Base-by-base conservation (phyloP, 106 monocot species). In the Acanthochlamys bracteata region DNA sequence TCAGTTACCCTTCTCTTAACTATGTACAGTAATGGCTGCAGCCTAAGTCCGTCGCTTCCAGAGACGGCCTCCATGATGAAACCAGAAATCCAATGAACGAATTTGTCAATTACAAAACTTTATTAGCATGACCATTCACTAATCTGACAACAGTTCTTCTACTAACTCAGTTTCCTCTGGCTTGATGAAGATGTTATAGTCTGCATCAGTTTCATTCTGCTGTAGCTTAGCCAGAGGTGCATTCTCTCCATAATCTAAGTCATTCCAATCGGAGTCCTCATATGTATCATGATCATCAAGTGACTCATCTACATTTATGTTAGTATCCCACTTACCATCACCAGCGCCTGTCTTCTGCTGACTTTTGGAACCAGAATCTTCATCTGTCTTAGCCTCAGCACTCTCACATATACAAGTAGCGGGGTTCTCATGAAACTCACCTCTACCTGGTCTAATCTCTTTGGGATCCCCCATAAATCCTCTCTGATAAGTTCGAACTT, bases 391-490 rank as follows among this genome's bases (percentile, higher is more conserved):
- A 16, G 63, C 39, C 42, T 72, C 65, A 17, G 66, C 15, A 20
- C 24, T 73, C 64, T 78, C 78, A 63, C 88, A 88, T 57, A 88
- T 88, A 63, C 98, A 98, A 0, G 79, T 52, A 0, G 76, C 67
- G 7, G 98, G 98, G 42, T 89, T 81, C 42, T 98, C 92, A 69
- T 98, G 98, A 53, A 92, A 98, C 62, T 89, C 92, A 20, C 98
- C 98, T 68, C 85, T 80, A n/a, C 98, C 98, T 0, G 88, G 81
- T 56, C 83, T 88, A 10, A 92, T 71, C 68, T 98, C 98, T 25
- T 86, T 82, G 10, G 98, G 98, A 20, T 98, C 98, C 15, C 98
- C 98, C 85, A 98, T 88, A 65, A 89, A 98, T 10, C 91, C 91
- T 60, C 72, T 92, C 51, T 98, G 98, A 56, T 71, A 69, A 26